phyloP scores from a whole-genome alignment of 306 rosid genomes.

The Vigna reflexopilosa region DNA sequence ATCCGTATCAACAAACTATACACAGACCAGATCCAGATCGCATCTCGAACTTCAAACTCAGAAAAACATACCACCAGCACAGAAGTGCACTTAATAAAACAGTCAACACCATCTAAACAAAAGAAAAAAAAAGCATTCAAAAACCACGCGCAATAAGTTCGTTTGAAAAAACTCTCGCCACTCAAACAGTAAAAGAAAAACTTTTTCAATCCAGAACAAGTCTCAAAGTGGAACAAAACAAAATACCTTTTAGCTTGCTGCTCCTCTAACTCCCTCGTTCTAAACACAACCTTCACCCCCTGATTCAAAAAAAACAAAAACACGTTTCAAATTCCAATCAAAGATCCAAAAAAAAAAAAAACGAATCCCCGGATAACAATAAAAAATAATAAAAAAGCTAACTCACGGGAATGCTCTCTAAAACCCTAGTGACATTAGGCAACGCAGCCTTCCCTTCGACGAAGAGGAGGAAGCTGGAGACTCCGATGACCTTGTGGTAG shows the following conservation, averaged over 20 bases:
- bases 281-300: slow-evolving; percentile 90
- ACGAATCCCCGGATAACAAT: background rate
- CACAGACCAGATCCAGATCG: slow-evolving; percentile 33
- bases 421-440: slow-evolving; percentile 74
- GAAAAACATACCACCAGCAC: background rate
- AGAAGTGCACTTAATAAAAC: slow-evolving; percentile 12
- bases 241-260: slow-evolving; percentile 86
- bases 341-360: slow-evolving; percentile 31
- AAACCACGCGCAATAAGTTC: background rate
- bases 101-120: background rate
- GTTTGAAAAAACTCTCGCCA: slow-evolving; percentile 23
- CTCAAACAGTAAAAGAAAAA: slow-evolving; percentile 20
- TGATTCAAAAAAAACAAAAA: slow-evolving; percentile 37
- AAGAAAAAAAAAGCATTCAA: background rate
- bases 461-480: slow-evolving; percentile 80
- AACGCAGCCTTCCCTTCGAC: slow-evolving; percentile 98
- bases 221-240: background rate
- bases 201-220: too few relatives aligned
- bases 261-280: slow-evolving; percentile 93
- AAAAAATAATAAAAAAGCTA: background rate
- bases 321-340: background rate
- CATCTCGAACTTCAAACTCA: background rate
- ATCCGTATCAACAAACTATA: slow-evolving; percentile 27
- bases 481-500: slow-evolving; percentile 95
- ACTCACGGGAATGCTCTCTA: slow-evolving; percentile 91